Conservation (phyloP, 2,329 filamentous ascomycete genomes). For the Cryphonectria japonica region DNA sequence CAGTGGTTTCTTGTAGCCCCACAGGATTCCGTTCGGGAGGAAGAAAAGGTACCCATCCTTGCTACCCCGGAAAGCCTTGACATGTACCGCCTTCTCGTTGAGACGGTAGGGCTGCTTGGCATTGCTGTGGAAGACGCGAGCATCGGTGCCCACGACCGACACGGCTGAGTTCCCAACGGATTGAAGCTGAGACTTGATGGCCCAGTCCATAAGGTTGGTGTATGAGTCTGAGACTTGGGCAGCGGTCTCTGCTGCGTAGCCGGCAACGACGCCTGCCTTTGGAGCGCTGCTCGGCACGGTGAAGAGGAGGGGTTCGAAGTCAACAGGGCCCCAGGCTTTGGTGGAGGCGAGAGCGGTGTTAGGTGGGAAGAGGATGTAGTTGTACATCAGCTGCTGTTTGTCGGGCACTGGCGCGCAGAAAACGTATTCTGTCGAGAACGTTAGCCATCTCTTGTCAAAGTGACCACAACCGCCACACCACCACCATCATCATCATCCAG, state of each 20-base stretch:
- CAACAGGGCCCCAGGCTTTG: conserved; percentile 35
- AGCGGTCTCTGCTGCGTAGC: conserved; percentile 53
- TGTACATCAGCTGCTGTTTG: conserved; percentile 67
- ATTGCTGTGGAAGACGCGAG: conserved; percentile 60
- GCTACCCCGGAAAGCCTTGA: conserved; percentile 67
- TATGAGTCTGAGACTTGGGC: conserved; percentile 62
- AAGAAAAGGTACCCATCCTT: conserved; percentile 73
- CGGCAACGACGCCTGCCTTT: conserved; percentile 61
- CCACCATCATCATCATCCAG: too few species aligned
- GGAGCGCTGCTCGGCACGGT: conserved; percentile 63
- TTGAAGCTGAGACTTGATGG: conserved; percentile 56
- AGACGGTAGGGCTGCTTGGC: conserved; percentile 62
- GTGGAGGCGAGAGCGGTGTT: conserved; percentile 48
- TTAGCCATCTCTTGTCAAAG: background rate
- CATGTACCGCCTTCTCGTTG: conserved; percentile 65
- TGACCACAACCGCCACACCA: too few species aligned
- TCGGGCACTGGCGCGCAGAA: conserved; percentile 69
- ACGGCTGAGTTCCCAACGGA: conserved; percentile 49
- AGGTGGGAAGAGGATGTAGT: conserved; percentile 66
- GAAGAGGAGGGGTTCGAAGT: conserved; percentile 65
- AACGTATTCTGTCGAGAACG: conserved; percentile 52
- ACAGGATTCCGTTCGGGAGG: conserved; percentile 67
- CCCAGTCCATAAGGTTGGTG: conserved; percentile 64
- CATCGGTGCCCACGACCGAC: conserved; percentile 56
- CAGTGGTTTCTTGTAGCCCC: conserved; percentile 72